A percentile compares a stretch with the other conserved stretches of the same genome.
Conservation (phyloP, 768 basidiomycete species). For the Mycena rosella region DNA sequence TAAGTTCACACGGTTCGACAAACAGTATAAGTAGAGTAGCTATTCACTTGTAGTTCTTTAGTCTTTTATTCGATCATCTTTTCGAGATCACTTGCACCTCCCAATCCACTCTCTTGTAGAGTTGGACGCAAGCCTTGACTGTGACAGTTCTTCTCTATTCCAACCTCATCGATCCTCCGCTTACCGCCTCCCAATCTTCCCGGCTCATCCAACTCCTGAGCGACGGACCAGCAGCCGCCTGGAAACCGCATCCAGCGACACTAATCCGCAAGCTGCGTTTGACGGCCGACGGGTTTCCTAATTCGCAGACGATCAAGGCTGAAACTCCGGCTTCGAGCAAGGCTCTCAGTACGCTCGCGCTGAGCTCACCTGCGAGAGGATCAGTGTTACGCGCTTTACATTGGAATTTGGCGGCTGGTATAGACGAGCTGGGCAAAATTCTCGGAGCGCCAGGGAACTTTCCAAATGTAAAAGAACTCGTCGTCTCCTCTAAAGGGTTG, state of each 20-base stretch:
- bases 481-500: neutral
- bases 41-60: too few species aligned
- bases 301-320: too few species aligned
- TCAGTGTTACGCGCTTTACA: conserved; percentile 8
- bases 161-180: conserved; percentile 5
- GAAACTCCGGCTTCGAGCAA: neutral
- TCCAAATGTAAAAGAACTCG: conserved; percentile 15
- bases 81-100: too few species aligned
- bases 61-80: too few species aligned
- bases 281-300: too few species aligned
- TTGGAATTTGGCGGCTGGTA: conserved; percentile 10
- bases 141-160: conserved; percentile 9
- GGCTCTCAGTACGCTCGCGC: neutral
- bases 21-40: too few species aligned
- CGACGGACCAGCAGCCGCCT: neutral
- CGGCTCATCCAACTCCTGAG: conserved; percentile 5
- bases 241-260: neutral
- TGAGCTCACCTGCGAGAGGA: neutral
- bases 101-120: too few species aligned
- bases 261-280: neutral
- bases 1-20: too few species aligned
- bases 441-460: neutral
- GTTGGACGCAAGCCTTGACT: too few species aligned
- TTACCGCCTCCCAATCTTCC: conserved; percentile 9
- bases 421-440: conserved; percentile 10